A percentile compares a stretch with the other conserved stretches of the same genome.
Evolutionary conservation across 2,329 filamentous ascomycete genomes (phyloP).

Genomic region (Xylariomycetidae sp.): DNA sequence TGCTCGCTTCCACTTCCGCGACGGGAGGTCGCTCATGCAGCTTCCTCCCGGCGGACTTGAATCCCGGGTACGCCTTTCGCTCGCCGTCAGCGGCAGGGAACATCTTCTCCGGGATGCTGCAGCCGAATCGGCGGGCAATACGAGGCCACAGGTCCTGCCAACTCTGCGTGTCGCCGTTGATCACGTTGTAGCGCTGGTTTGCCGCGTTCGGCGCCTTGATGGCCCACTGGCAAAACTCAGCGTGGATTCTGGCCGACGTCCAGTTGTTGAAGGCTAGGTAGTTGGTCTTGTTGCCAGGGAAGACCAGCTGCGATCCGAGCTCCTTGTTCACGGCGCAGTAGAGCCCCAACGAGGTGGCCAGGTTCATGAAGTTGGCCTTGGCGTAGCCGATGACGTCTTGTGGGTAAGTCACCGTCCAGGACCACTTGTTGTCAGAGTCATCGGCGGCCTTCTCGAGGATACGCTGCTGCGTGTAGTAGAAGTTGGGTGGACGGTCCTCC

Average conservation of each 20-base stretch:
- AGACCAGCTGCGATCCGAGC: constrained; percentile 24
- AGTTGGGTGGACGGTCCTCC: constrained; percentile 35
- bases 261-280: constrained; percentile 29
- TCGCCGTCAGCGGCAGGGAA: constrained; percentile 15
- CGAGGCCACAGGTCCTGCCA: constrained; percentile 38
- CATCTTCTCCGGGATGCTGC: constrained; percentile 26
- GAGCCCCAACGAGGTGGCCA: constrained; percentile 32
- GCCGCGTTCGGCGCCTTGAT: constrained; percentile 20
- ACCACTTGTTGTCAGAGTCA: constrained; percentile 11
- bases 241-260: constrained; percentile 28
- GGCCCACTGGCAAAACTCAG: constrained; percentile 31
- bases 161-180: constrained; percentile 34
- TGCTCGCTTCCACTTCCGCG: constrained; percentile 20
- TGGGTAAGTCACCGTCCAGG: constrained; percentile 27
- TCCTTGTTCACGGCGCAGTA: constrained; percentile 32
- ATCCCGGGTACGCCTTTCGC: constrained; percentile 11
- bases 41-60: constrained; percentile 9
- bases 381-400: constrained; percentile 29
- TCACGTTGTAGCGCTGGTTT: constrained; percentile 36
- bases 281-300: constrained; percentile 29
- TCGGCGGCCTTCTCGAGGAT: constrained; percentile 27
- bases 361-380: constrained; percentile 34
- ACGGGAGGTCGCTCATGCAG: constrained; percentile 25
- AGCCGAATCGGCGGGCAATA: constrained; percentile 29
- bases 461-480: constrained; percentile 45